Evolutionary conservation across 345 rosid genomes (phyloP), one percentile per base, ranked within the genome.

Genomic region (Melaleuca alternifolia): DNA sequence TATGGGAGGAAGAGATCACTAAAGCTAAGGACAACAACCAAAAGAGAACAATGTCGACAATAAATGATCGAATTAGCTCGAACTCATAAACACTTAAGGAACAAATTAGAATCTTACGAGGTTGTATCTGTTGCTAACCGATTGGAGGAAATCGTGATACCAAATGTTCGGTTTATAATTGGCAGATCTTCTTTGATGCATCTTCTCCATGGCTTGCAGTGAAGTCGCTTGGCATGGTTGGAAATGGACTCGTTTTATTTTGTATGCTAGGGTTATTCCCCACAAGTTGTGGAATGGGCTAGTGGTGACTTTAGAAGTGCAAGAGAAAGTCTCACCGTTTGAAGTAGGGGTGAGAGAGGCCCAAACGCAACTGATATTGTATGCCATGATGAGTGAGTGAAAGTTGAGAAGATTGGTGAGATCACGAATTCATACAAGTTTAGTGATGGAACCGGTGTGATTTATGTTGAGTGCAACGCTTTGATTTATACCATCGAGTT

Each of bases 111-210:
- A 85, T 83, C 90, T 83, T 82, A 93, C 95, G 5, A 7, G 77
- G 44, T 88, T 76, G 86, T 85, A 87, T 79, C 85, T 85, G 89
- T 77, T 90, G 24, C 30, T 3, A 79, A 92, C 91, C 21, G 92
- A 89, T 44, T 88, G 91, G 33, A 93, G 82, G 86, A 92, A 89
- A 88, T 88, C 92, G 82, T 89, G 87, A 50, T 89, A 89, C 95
- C 95, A 92, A 50, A 91, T 89, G 89, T 85, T 91, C 10, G 95
- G 93, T 84, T 89, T 91, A 84, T 93, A 93, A 86, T 88, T 86
- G 61, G 93, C 91, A 7, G 93, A 91, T 54, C 93, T 86, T 83
- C 93, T 89, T 51, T 85, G 85, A 3, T 84, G 89, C 37, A 3
- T 24, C 12, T 24, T 54, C 11, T 76, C 79, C 61, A 33, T 10